A percentile compares a stretch with the other conserved stretches of the same genome.
Evolutionary conservation across 192 early-diverging fungal genomes (phyloP).

Genomic region (Pilaira anomala): DNA sequence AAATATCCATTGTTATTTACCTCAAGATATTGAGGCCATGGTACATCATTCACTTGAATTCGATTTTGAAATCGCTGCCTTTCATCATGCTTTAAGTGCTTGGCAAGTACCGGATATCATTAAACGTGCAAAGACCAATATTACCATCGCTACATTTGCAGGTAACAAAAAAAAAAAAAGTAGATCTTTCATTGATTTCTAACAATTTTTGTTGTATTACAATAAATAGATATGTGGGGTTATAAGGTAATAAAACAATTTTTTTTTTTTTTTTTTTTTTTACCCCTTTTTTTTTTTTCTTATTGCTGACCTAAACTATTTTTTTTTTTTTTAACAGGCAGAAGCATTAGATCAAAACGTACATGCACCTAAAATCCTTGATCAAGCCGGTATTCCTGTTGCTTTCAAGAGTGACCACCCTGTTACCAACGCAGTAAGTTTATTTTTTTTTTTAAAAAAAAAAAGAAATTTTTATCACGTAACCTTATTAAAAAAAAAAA

Average conservation of each 20-base stretch:
- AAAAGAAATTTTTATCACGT: neutral
- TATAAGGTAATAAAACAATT: slow-evolving; percentile 30
- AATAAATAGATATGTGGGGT: slow-evolving; percentile 40
- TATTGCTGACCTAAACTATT: neutral
- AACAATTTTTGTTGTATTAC: neutral
- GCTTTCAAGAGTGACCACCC: slow-evolving; percentile 67
- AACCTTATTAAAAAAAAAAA: neutral
- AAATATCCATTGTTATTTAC: slow-evolving; percentile 55
- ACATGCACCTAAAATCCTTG: slow-evolving; percentile 48
- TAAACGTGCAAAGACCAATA: slow-evolving; percentile 46
- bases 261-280: too few species aligned
- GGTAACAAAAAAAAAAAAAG: slow-evolving; percentile 12
- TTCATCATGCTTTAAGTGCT: slow-evolving; percentile 64
- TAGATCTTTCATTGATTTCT: neutral
- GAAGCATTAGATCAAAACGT: slow-evolving; percentile 57
- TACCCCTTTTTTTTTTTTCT: too few species aligned
- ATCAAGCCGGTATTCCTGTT: slow-evolving; percentile 57
- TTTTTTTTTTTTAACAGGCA: too few species aligned
- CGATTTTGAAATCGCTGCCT: slow-evolving; percentile 54
- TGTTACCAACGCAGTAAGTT: slow-evolving; percentile 51
- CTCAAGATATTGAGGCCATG: slow-evolving; percentile 59
- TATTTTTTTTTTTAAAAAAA: neutral
- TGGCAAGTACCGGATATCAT: slow-evolving; percentile 52
- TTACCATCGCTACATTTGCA: slow-evolving; percentile 55
- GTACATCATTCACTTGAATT: slow-evolving; percentile 55